Base-by-base conservation (phyloP, 2,329 filamentous ascomycete genomes). In the Cytospora leucostoma region DNA sequence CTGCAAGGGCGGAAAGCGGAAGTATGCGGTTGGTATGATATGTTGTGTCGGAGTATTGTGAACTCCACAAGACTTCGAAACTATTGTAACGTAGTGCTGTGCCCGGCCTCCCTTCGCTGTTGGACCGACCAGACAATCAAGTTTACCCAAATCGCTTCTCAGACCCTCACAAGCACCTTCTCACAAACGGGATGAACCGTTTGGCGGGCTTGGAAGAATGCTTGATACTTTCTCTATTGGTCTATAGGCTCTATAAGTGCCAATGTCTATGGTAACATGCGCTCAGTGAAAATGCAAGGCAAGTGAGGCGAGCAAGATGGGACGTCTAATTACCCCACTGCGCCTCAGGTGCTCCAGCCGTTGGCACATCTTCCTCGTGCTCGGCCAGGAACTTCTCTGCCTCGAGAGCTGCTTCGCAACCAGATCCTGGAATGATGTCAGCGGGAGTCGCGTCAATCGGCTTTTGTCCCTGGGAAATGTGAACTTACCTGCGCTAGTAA, bases 361-460 rank as follows among this genome's bases (percentile, higher is more conserved):
- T 47, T 47, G 7, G 15, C 44, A 17, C 68, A n/a, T 74, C 74
- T 64, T 75, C 72, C 47, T 72, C 74, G 56, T 84, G 78, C 72
- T 97, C 94, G 7, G 91, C 83, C 61, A 99, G 81, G 81, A 85
- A 97, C 77, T 97, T 96, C 79, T 99, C 95, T 11, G 94, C 94
- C 74, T 99, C 95, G 61, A 99, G 85, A 12, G 94, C 95, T 59
- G 95, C 95, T 81, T 97, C 89, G 78, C 95, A 99, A 67, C 95
- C 95, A 66, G 93, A 93, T 65, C 93, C 92, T 93, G 68, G 60
- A 34, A 51, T 49, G 56, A 27, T 51, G 70, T 74, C 63, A 74
- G 68, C 54, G 62, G 62, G 33, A 21, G 40, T 19, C n/a, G 56
- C 34, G 38, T 54, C 7, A 33, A 51, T 19, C 32, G 15, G 32